Conservation (phyloP, 2,329 filamentous ascomycete genomes). For the Pyrenochaeta sp. region DNA sequence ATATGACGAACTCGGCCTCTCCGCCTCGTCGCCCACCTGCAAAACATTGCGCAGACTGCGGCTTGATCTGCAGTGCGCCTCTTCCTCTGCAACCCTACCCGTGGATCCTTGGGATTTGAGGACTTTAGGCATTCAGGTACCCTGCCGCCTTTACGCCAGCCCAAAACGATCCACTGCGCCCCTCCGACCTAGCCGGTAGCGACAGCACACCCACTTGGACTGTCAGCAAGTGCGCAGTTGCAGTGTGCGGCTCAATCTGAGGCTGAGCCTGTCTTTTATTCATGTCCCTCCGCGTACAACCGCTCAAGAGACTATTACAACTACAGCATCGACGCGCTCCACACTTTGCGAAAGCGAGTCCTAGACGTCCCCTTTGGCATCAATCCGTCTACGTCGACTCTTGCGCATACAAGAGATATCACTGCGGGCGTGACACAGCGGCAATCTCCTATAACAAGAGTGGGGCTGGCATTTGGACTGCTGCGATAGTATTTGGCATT, state of each 20-base stretch:
- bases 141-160: background rate
- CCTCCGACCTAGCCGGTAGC: constrained; percentile 21
- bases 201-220: background rate
- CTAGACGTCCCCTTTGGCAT: constrained; percentile 20
- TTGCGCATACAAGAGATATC: constrained; percentile 17
- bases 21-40: no score
- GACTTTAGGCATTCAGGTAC: background rate
- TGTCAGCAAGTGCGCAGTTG: background rate
- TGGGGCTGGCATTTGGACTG: constrained; percentile 36
- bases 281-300: constrained; percentile 37
- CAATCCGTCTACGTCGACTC: constrained; percentile 9
- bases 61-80: no score
- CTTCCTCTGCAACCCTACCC: no score
- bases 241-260: background rate
- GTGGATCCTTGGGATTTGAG: background rate
- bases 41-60: no score
- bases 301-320: constrained; percentile 21
- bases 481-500: constrained; percentile 38
- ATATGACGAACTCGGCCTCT: no score
- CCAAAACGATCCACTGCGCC: constrained; percentile 14
- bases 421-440: constrained; percentile 9
- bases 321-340: constrained; percentile 13
- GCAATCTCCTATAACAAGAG: constrained; percentile 27
- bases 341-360: constrained; percentile 19
- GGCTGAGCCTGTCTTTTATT: constrained; percentile 18